Conservation (phyloP, 331 rosid species). For the Arachis monticola region DNA sequence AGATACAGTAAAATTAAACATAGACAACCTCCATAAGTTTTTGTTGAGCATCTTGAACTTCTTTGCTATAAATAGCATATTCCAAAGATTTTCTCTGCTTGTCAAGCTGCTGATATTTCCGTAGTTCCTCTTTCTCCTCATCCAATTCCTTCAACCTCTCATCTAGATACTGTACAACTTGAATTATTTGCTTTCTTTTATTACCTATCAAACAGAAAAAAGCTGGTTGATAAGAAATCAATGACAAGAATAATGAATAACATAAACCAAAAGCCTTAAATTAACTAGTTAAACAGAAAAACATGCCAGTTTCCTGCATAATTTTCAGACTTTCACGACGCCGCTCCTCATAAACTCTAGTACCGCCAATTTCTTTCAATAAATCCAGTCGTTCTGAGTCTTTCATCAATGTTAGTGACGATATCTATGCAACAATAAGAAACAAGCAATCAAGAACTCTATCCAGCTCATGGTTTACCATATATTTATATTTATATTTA, state of each 20-base stretch:
- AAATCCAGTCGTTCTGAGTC: slow-evolving; percentile 92
- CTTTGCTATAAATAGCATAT: slow-evolving; percentile 87
- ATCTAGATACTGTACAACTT: slow-evolving; percentile 97
- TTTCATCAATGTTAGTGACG: slow-evolving; percentile 94
- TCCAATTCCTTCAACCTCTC: slow-evolving; percentile 93
- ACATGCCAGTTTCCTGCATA: slow-evolving; percentile 93
- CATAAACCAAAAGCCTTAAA: slow-evolving; percentile 10
- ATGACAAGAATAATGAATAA: slow-evolving; percentile 15
- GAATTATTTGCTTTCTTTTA: slow-evolving; percentile 93
- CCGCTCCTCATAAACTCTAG: slow-evolving; percentile 97
- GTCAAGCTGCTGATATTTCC: slow-evolving; percentile 94
- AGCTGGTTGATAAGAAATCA: slow-evolving; percentile 21
- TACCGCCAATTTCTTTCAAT: slow-evolving; percentile 98
- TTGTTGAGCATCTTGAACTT: slow-evolving; percentile 93
- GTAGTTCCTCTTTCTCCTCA: slow-evolving; percentile 97
- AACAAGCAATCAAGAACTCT: slow-evolving; percentile 5
- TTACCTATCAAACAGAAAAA: slow-evolving; percentile 66
- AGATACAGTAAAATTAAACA: slow-evolving; percentile 33
- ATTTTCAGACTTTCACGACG: slow-evolving; percentile 96
- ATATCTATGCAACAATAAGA: slow-evolving; percentile 62
- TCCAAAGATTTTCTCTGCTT: slow-evolving; percentile 91
- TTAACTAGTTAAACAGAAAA: slow-evolving; percentile 14
- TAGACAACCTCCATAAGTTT: slow-evolving; percentile 77
- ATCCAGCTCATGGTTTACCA: slow-evolving; percentile 23
- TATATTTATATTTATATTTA: neutral